Evolutionary conservation across 352 stramenopile species (phyloP).

Genomic region (Phytopythium vexans): DNA sequence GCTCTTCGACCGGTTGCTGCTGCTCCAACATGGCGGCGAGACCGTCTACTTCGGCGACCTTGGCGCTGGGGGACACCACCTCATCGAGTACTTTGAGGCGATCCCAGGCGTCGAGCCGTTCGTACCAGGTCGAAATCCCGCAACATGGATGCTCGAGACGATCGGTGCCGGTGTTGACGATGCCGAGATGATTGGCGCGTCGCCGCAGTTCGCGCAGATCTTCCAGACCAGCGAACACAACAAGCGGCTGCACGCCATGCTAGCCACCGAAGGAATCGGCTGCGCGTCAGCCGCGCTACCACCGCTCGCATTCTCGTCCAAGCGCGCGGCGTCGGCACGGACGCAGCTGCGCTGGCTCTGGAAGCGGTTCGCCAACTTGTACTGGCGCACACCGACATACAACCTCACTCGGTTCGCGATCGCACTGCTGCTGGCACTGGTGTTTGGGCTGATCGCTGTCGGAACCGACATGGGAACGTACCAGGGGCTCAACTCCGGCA

Average conservation of each 20-base stretch:
- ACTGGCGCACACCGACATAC: constrained; percentile 88
- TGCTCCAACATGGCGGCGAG: constrained; percentile 62
- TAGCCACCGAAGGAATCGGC: constrained; percentile 10
- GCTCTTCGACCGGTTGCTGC: constrained; percentile 74
- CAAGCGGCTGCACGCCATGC: constrained; percentile 6
- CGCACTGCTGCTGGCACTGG: constrained; percentile 41
- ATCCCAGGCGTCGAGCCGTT: constrained; percentile 19
- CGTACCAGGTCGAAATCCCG: constrained; percentile 35
- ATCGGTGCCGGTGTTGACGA: constrained; percentile 28
- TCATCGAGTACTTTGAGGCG: constrained; percentile 41
- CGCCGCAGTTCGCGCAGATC: constrained; percentile 15
- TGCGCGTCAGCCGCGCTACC: no score
- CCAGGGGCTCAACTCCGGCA: constrained; percentile 23
- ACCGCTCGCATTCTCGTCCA: constrained; percentile 24
- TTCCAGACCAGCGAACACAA: constrained; percentile 22
- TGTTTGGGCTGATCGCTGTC: constrained; percentile 68
- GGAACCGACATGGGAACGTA: constrained; percentile 26
- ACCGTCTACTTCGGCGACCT: constrained; percentile 56
- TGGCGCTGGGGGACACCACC: constrained; percentile 9
- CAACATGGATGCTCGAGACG: constrained; percentile 82
- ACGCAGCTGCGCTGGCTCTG: constrained; percentile 28
- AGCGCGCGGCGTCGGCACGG: constrained; percentile 20
- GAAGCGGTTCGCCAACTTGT: constrained; percentile 46
- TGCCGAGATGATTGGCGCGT: constrained; percentile 6
- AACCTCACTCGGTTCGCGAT: constrained; percentile 72